Percentiles rank a stretch among this genome's conserved stretches.
Evolutionary conservation across 768 basidiomycete species (phyloP).

Genomic region (Russula griseocarnosa): DNA sequence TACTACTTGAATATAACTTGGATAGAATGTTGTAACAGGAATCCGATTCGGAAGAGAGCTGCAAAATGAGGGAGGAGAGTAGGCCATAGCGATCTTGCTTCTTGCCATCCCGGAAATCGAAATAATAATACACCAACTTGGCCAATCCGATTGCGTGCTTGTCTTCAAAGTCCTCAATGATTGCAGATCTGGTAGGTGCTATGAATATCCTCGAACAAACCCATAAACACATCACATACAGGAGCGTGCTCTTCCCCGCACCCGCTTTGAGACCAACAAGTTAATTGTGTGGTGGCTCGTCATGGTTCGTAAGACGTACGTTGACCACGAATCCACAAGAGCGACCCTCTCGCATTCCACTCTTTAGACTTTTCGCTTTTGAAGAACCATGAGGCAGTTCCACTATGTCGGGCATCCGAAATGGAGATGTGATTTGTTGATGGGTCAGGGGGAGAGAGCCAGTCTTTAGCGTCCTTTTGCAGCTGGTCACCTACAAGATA

Average conservation of each 20-base stretch:
- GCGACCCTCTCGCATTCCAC: neutral
- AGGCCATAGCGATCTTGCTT: slow-evolving; percentile 1
- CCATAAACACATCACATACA: neutral
- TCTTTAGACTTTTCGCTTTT: neutral
- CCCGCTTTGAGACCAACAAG: neutral
- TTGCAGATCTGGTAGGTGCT: neutral
- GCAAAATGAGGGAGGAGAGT: neutral
- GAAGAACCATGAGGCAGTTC: neutral
- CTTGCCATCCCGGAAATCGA: neutral
- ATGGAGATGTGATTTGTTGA: neutral
- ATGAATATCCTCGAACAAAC: neutral
- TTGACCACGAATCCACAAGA: slow-evolving; percentile 2
- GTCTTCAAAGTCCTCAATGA: neutral
- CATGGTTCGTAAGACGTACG: neutral
- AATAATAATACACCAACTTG: neutral
- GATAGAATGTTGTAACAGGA: neutral
- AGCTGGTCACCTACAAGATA: neutral
- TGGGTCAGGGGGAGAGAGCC: neutral
- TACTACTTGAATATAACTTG: neutral
- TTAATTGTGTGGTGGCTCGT: neutral
- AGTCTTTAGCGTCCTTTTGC: neutral
- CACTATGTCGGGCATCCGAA: neutral
- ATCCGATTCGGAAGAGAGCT: neutral
- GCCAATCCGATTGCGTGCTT: neutral
- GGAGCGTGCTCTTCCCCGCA: neutral